Base-by-base conservation (phyloP, 768 basidiomycete genomes). In the Boletus huronensis region DNA sequence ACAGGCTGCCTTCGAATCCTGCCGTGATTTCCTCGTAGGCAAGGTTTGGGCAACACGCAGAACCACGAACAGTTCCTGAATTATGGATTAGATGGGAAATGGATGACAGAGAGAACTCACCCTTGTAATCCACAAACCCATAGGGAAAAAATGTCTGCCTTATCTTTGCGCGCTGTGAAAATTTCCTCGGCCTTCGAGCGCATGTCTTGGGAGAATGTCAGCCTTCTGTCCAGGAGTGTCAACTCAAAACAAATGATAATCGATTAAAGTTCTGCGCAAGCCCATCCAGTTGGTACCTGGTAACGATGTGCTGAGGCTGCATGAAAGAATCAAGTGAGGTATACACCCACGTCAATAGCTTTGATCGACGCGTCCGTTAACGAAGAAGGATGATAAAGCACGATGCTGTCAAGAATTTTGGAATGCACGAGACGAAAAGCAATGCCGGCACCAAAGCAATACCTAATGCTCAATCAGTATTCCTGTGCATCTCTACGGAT, bases 61-160 rank as follows among this genome's bases (percentile, higher is more conserved):
- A 82, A 25, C 81, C 77, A 50, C 79, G 81, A 2, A 59, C 58
- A 16, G 75, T 81, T 57, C 75, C 79, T 79, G 42, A 7, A 46
- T n/a, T 36, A n/a, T 4, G 21, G 13, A 38, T 52, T 17, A 62
- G 52, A 49, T 50, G 25, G 21, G 49, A 53, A 39, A 14, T 42
- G 31, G 31, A 40, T 6, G 14, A 17, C 2, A 29, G 23, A 38
- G 28, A n/a, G 13, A 48, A 48, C 54, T 28, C 32, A 72, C 73
- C 74, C 52, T 67, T 67, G 59, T 76, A 77, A 47, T 67, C 65
- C 26, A 62, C 57, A 58, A 75, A 73, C 55, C 73, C 72, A 46
- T 70, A 75, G 2, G 73, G 65, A 32, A 73, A 48, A 32, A 53
- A 62, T n/a, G n/a, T 63, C 60, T 17, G 58, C 45, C 48, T 65